Evolutionary conservation across 192 early-diverging fungal species (phyloP).

Genomic region (Diversispora epigaea): DNA sequence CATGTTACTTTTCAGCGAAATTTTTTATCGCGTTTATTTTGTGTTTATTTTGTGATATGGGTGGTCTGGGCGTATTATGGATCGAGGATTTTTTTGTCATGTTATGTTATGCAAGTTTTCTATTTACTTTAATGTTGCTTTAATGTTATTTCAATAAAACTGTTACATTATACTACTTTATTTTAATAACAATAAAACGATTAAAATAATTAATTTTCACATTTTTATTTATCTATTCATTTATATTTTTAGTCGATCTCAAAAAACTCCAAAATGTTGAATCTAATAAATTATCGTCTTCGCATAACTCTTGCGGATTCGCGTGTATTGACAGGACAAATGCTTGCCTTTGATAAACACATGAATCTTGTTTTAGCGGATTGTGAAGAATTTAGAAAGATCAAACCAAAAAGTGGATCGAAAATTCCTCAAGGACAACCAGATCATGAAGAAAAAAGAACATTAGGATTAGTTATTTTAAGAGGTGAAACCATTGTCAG

Average conservation of each 20-base stretch:
- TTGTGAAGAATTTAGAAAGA: constrained; percentile 93
- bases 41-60: too few species aligned
- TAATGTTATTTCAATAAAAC: too few species aligned
- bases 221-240: neutral
- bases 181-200: too few species aligned
- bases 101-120: too few species aligned
- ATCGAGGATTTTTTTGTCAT: too few species aligned
- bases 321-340: constrained; percentile 91
- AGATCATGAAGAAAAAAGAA: constrained; percentile 85
- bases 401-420: constrained; percentile 72
- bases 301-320: constrained; percentile 90
- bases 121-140: too few species aligned
- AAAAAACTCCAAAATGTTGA: constrained; percentile 87
- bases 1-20: too few species aligned
- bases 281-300: constrained; percentile 92
- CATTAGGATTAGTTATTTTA: constrained; percentile 90
- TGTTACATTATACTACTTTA: too few species aligned
- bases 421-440: constrained; percentile 47
- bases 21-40: too few species aligned
- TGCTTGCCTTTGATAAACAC: constrained; percentile 99
- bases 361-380: constrained; percentile 99
- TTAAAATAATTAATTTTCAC: too few species aligned
- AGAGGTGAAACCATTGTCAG: constrained; percentile 91
- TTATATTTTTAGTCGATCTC: constrained; percentile 51
- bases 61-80: too few species aligned